These are phyloP conservation scores for Pythium sp. DNA, from an alignment of 352 stramenopile genomes.

Conservation along the genomic window DNA sequence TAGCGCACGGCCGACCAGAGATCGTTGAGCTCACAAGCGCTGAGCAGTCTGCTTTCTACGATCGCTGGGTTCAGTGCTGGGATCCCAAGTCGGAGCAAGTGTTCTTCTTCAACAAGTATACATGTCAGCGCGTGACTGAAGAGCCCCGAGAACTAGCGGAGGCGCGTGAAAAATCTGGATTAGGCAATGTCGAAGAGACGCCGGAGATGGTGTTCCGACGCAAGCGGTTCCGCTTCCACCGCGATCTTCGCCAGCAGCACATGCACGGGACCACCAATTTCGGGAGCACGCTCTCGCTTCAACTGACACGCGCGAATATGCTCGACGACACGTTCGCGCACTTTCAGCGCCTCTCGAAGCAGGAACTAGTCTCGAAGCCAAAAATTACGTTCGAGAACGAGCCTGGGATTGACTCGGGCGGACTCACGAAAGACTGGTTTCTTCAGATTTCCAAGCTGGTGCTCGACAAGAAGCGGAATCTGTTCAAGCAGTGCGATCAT, in stretches of 20 bases:
- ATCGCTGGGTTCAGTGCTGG: slow-evolving; percentile 87
- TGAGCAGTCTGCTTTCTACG: slow-evolving; percentile 34
- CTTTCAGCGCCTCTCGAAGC: slow-evolving; percentile 44
- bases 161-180: slow-evolving; percentile 37
- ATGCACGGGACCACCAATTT: slow-evolving; percentile 33
- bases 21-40: slow-evolving; percentile 58
- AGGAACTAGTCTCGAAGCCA: slow-evolving; percentile 61
- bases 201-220: slow-evolving; percentile 81
- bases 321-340: slow-evolving; percentile 63
- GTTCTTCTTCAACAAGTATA: slow-evolving; percentile 90
- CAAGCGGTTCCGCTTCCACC: slow-evolving; percentile 85
- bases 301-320: slow-evolving; percentile 55
- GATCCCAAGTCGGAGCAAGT: slow-evolving; percentile 80
- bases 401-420: slow-evolving; percentile 84
- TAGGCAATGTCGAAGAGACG: slow-evolving; percentile 52
- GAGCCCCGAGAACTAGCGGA: slow-evolving; percentile 50
- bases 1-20: slow-evolving; percentile 54
- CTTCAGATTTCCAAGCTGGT: slow-evolving; percentile 63
- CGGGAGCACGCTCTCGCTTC: slow-evolving; percentile 35
- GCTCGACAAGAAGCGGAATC: slow-evolving; percentile 25
- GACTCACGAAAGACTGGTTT: slow-evolving; percentile 90
- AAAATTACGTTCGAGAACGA: slow-evolving; percentile 84
- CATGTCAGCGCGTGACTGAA: slow-evolving; percentile 59
- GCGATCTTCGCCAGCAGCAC: slow-evolving; percentile 48
- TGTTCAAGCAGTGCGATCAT: slow-evolving; percentile 62